Evolutionary conservation across 768 basidiomycete species (phyloP).

Genomic region (Lactarius pseudohatsudake): DNA sequence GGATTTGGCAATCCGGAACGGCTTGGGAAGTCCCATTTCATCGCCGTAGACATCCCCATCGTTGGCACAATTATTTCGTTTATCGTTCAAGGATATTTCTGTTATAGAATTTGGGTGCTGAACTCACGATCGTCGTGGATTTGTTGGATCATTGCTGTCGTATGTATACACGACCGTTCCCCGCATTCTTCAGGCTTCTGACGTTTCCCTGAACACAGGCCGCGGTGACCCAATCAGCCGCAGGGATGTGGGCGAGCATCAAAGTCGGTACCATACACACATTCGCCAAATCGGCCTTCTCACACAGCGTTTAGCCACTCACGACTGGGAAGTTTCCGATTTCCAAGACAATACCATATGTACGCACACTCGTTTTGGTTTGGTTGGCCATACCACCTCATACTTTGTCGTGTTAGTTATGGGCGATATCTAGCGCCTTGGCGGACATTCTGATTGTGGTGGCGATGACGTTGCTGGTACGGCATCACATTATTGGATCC

Average conservation of each 20-base stretch:
- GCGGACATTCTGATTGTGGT: not conserved
- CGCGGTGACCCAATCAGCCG: not conserved
- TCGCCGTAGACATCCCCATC: not conserved
- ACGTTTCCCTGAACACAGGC: not conserved
- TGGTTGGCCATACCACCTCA: not conserved
- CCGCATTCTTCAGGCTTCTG: not conserved
- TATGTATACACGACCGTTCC: not conserved
- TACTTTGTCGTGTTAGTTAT: not conserved
- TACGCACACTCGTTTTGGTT: not conserved
- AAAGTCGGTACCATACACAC: not conserved
- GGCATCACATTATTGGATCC: not conserved
- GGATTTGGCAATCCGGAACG: not conserved
- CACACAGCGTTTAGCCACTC: not conserved
- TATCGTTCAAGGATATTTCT: not conserved
- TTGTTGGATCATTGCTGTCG: not conserved
- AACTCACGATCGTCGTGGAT: not conserved
- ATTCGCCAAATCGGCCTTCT: not conserved
- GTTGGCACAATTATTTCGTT: not conserved
- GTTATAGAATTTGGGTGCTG: slow-evolving; percentile 1
- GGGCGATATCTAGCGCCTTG: not conserved
- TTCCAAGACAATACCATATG: not conserved
- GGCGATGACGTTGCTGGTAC: not conserved
- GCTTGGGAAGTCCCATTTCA: not conserved
- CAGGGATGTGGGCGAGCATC: not conserved
- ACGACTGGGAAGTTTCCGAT: not conserved